Conservation (phyloP, 2,329 filamentous ascomycete genomes). For the Ophiocordyceps unilateralis region DNA sequence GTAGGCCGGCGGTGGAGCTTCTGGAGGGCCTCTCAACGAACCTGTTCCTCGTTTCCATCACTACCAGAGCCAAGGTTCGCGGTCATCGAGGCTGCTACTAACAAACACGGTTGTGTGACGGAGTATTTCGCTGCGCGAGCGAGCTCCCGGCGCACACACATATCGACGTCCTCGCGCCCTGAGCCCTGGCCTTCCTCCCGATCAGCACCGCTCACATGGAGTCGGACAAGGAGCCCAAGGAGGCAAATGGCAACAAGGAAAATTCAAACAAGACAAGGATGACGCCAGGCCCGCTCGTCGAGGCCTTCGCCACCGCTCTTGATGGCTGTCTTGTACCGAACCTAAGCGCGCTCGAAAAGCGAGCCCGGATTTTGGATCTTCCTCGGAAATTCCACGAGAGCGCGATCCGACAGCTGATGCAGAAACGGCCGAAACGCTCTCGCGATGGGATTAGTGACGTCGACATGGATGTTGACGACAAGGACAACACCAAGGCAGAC, state of each 20-base stretch:
- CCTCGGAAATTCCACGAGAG: constrained; percentile 38
- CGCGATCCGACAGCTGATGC: constrained; percentile 19
- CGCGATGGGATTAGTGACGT: constrained; percentile 24
- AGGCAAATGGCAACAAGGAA: constrained; percentile 3
- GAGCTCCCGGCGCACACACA: neutral
- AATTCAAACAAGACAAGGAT: constrained; percentile 18
- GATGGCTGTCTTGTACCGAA: constrained; percentile 50
- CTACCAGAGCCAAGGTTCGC: neutral
- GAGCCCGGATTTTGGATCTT: constrained; percentile 50
- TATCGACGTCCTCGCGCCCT: neutral
- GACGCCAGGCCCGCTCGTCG: constrained; percentile 62
- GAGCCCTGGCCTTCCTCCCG: too few relatives aligned
- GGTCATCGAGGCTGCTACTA: neutral
- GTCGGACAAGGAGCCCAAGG: neutral
- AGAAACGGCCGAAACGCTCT: constrained; percentile 11
- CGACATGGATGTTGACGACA: constrained; percentile 39
- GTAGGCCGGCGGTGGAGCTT: neutral
- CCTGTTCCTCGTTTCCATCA: neutral
- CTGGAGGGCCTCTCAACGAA: neutral
- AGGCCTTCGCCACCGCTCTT: constrained; percentile 68
- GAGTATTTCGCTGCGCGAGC: neutral
- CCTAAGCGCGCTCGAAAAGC: constrained; percentile 33
- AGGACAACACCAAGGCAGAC: neutral
- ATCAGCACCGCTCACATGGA: too few relatives aligned
- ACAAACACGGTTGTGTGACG: neutral